Conservation (phyloP, 805 yeast species). For the Candida jianshihensis region DNA sequence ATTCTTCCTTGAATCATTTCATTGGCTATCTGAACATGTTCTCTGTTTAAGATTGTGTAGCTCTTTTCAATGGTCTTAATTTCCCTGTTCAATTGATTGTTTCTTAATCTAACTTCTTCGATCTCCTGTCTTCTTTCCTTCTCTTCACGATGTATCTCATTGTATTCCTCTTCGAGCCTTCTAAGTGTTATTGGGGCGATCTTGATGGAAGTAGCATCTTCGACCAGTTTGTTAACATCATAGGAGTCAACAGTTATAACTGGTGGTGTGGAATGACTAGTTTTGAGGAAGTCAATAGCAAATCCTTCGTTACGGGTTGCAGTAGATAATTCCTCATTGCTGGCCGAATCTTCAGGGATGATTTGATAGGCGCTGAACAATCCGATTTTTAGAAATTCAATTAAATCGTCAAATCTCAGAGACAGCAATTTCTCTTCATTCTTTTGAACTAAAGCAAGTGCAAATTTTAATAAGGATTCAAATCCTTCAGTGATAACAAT, state of each 20-base stretch:
- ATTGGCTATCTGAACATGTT: slow-evolving; percentile 83
- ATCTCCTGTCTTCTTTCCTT: slow-evolving; percentile 60
- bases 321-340: slow-evolving; percentile 23
- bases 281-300: slow-evolving; percentile 12
- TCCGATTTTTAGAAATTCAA: slow-evolving; percentile 72
- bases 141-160: slow-evolving; percentile 68
- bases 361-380: slow-evolving; percentile 65
- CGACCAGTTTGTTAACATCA: slow-evolving; percentile 66
- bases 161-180: slow-evolving; percentile 68
- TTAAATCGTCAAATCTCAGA: slow-evolving; percentile 67
- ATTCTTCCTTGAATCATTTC: slow-evolving; percentile 78
- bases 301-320: slow-evolving; percentile 13
- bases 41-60: slow-evolving; percentile 63
- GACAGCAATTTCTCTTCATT: slow-evolving; percentile 53
- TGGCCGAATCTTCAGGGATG: slow-evolving; percentile 19
- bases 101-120: slow-evolving; percentile 56
- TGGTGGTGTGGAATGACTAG: neutral
- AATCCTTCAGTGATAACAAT: slow-evolving; percentile 85
- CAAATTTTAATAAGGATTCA: slow-evolving; percentile 80
- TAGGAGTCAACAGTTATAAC: slow-evolving; percentile 32
- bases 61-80: slow-evolving; percentile 67
- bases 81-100: slow-evolving; percentile 67
- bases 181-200: slow-evolving; percentile 67
- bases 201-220: slow-evolving; percentile 68
- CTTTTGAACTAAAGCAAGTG: slow-evolving; percentile 68